Base-by-base conservation (phyloP, 768 basidiomycete species). In the Mycena amicta region DNA sequence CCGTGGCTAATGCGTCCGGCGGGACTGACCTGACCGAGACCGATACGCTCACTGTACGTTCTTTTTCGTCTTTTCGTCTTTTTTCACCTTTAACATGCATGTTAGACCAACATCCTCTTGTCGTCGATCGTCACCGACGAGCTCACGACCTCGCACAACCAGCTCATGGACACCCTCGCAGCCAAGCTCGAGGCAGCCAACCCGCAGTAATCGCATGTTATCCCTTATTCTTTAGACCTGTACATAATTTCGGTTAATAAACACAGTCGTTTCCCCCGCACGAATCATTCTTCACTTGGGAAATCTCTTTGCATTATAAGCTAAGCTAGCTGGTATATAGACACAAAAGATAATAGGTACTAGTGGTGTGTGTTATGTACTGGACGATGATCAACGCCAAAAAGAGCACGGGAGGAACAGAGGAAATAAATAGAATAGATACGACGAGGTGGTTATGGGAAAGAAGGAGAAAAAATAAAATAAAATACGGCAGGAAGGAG, bases 51-150 rank as follows among this genome's bases (percentile, higher is more conserved):
- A 57, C 55, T 1, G 62, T 64, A 23, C 43, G 49, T 29, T 51
- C 2, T 13, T 15, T 33, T 11, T 13, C 43, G 22, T 15, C 13
- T 45, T 13, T 8, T 15, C 8, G 6, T 8, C 13, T 23, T 13
- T 45, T 13, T 45, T 6, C 43, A n/a, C n/a, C n/a, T n/a, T n/a
- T n/a, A n/a, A n/a, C n/a, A n/a, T n/a, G n/a, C n/a, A n/a, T n/a
- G n/a, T n/a, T n/a, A 64, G 62, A 57, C 62, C 30, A 60, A 64
- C 53, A 52, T 64, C 45, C 59, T 64, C 33, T 53, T 64, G 49
- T 40, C 18, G 20, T 25, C 20, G 15, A 41, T 64, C 31, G 29
- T 64, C 29, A 64, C 40, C 16, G 23, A 26, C 20, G 33, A 60
- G 25, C 31, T 64, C 26, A 54, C 28, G 56, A 60, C 55, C 5